phyloP scores from a whole-genome alignment of 2,329 filamentous ascomycete genomes.

The Parastagonospora nodorum region DNA sequence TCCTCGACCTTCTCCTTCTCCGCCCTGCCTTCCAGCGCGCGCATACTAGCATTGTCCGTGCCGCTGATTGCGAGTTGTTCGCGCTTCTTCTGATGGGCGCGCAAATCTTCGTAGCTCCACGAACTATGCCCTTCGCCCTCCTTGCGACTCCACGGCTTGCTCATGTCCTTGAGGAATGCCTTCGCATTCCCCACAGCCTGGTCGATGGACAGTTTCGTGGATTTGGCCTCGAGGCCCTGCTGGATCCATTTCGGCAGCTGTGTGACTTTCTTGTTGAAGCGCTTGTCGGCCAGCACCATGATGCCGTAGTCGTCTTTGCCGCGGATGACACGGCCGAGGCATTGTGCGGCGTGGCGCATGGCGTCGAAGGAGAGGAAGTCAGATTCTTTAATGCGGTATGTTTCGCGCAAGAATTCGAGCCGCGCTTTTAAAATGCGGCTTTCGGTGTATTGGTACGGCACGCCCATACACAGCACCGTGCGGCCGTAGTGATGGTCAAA shows the following conservation, averaged over 20 bases:
- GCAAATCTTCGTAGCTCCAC: conserved; percentile 82
- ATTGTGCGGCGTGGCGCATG: conserved; percentile 98
- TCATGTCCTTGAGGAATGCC: conserved; percentile 89
- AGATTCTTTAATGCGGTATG: conserved; percentile 93
- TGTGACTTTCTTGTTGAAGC: conserved; percentile 87
- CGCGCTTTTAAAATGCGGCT: conserved; percentile 95
- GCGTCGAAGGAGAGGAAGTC: conserved; percentile 98
- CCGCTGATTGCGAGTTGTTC: conserved; percentile 71
- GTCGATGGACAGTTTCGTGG: conserved; percentile 90
- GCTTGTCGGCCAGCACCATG: conserved; percentile 94
- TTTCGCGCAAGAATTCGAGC: conserved; percentile 94
- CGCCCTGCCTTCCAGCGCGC: conserved; percentile 37
- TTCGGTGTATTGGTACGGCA: conserved; percentile 98
- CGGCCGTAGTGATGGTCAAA: conserved; percentile 98
- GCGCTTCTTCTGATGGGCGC: conserved; percentile 75
- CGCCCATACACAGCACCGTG: conserved; percentile 93
- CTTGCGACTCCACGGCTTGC: conserved; percentile 79
- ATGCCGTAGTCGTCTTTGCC: conserved; percentile 99
- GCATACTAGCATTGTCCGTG: conserved; percentile 56
- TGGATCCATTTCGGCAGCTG: conserved; percentile 98
- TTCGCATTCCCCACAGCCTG: conserved; percentile 91
- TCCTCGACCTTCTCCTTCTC: conserved; percentile 26
- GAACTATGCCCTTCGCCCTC: conserved; percentile 93
- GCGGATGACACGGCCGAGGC: conserved; percentile 87
- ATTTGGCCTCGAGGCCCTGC: conserved; percentile 81